Base-by-base conservation (phyloP, 2,329 filamentous ascomycete species). In the Parafenestella ontariensis region DNA sequence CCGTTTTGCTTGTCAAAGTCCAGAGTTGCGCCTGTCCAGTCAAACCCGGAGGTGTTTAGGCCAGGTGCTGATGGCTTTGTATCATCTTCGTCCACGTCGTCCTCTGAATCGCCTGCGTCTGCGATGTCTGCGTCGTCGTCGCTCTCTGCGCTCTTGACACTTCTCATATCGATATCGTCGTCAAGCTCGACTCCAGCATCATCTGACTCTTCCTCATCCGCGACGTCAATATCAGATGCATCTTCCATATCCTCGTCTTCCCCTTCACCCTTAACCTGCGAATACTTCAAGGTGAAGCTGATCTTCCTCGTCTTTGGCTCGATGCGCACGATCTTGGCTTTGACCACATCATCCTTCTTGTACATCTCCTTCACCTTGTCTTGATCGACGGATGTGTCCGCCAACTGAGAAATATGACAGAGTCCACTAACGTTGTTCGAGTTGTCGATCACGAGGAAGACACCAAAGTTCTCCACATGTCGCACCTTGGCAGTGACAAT, bases 381-480 rank as follows among this genome's bases (percentile, higher is more conserved):
- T 77, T 98, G 90, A 47, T 90, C 84, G 21, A 97, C 87, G 29
- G 84, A 79, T 65, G 89, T 88, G 62, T 96, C 92, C 0, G 95
- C 93, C 84, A 99, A 92, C 73, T 99, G 89, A 60, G 88, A 94
- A 58, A 90, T 87, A 75, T 99, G 95, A 74, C 94, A 98, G 9
- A 99, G 83, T 58, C 95, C 95, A 65, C 94, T 96, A 58, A 99
- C 87, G 64, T 96, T 96, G 50, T 86, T 83, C 4, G 93, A 96
- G 56, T 89, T 87, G 74, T 97, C 92, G 18, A 99, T 81, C 39
- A 96, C 86, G 65, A 99, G 90, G 74, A 99, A 99, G 5, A 94
- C 94, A 61, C 95, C 95, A 73, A 93, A 99, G 28, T 96, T 90
- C 70, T 96, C 91, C 2, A 98, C 92, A 76, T 96, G 96, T 66